Evolutionary conservation across 1,284 basidiomycete species (phyloP).

Genomic region (Phellinidium pouzarii): DNA sequence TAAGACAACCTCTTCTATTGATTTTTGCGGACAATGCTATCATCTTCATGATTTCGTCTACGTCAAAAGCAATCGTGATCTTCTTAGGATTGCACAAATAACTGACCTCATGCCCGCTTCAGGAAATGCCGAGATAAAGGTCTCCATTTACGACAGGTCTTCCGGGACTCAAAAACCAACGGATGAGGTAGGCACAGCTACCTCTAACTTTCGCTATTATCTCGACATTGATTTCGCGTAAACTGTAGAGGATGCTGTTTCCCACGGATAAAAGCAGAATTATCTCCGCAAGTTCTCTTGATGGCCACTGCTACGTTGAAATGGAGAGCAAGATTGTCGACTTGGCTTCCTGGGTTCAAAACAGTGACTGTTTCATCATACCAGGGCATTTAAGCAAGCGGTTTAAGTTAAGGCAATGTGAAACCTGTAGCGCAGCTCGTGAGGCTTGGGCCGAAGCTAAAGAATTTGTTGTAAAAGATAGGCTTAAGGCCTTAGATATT

Average conservation of each 20-base stretch:
- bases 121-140: constrained; percentile 16
- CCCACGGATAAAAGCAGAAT: not conserved
- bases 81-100: constrained; percentile 52
- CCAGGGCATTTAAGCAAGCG: too few relatives aligned
- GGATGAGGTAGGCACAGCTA: not conserved
- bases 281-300: constrained; percentile 3
- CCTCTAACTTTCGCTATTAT: not conserved
- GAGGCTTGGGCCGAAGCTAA: constrained; percentile 26
- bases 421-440: constrained; percentile 27
- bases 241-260: not conserved
- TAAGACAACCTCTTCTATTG: constrained; percentile 26
- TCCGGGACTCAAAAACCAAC: not conserved
- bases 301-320: constrained; percentile 8
- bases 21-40: constrained; percentile 36
- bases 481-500: constrained; percentile 51
- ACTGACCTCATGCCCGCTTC: constrained; percentile 27
- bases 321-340: not conserved
- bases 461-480: constrained; percentile 28
- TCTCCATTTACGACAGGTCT: constrained; percentile 1
- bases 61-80: constrained; percentile 25
- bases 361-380: not conserved
- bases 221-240: too few relatives aligned
- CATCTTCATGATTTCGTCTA: constrained; percentile 58
- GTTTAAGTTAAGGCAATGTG: constrained; percentile 30
- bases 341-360: not conserved